A percentile compares a stretch with the other conserved stretches of the same genome.
Evolutionary conservation across 352 stramenopile genomes (phyloP).

Genomic region (Phytophthora meadii): DNA sequence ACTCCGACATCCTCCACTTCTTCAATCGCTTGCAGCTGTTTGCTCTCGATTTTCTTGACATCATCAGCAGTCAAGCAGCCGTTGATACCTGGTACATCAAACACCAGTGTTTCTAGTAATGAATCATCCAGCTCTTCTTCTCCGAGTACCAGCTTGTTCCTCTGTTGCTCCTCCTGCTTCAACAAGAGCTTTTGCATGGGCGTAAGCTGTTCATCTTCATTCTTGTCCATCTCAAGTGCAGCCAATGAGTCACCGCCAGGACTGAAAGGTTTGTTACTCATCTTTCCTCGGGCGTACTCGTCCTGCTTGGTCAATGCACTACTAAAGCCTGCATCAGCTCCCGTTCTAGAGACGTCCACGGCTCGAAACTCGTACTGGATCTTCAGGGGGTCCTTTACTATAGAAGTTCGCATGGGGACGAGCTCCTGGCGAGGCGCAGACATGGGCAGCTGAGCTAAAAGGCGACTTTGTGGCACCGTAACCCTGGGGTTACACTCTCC

Average conservation of each 20-base stretch:
- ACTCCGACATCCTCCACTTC: constrained; percentile 50
- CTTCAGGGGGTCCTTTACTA: constrained; percentile 63
- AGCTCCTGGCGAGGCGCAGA: constrained; percentile 60
- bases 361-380: constrained; percentile 71
- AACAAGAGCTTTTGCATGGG: constrained; percentile 25
- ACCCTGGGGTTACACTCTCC: constrained; percentile 20
- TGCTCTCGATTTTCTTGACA: constrained; percentile 37
- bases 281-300: constrained; percentile 82
- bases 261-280: constrained; percentile 79
- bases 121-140: constrained; percentile 33
- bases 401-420: constrained; percentile 46
- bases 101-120: constrained; percentile 52
- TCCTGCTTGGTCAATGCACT: constrained; percentile 78
- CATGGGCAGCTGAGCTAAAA: constrained; percentile 80
- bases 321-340: constrained; percentile 60
- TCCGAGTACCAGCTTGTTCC: constrained; percentile 48
- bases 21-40: constrained; percentile 2
- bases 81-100: constrained; percentile 60
- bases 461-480: constrained; percentile 47
- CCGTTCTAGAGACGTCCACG: constrained; percentile 37
- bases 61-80: constrained; percentile 62
- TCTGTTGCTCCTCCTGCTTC: constrained; percentile 42
- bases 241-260: constrained; percentile 72
- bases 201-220: background rate
- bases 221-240: constrained; percentile 22